Conservation (phyloP, 371 early-diverging fungal genomes). For the Saksenaea oblongispora region DNA sequence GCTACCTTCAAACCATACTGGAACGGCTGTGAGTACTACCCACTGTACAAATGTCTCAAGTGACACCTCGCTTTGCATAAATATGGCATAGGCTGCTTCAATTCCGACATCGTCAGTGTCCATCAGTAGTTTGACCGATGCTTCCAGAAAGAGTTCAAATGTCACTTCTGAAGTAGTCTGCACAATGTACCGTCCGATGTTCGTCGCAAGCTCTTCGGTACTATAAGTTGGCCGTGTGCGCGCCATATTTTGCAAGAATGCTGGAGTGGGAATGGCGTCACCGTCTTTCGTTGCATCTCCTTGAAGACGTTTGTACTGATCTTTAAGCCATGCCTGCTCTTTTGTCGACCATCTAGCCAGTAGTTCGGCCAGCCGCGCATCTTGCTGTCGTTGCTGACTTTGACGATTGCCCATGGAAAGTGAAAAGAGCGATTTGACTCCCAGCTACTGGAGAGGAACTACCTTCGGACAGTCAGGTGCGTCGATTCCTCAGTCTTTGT, state of each 20-base stretch:
- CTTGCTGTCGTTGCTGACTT: slow-evolving; percentile 7
- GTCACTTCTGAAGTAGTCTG: slow-evolving; percentile 1
- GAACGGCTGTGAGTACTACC: slow-evolving; percentile 24
- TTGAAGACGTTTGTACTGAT: slow-evolving; percentile 8
- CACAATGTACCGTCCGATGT: slow-evolving; percentile 2
- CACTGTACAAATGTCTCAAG: slow-evolving; percentile 26
- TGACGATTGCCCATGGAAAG: slow-evolving; percentile 20
- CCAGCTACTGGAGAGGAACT: no score
- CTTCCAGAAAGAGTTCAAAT: neutral
- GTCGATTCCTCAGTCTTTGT: no score
- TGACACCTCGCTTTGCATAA: slow-evolving; percentile 11
- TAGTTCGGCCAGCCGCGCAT: neutral
- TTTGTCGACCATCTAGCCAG: slow-evolving; percentile 8
- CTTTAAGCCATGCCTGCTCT: slow-evolving; percentile 15
- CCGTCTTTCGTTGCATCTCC: neutral
- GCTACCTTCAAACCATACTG: slow-evolving; percentile 33
- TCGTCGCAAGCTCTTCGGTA: neutral
- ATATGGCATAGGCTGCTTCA: slow-evolving; percentile 14
- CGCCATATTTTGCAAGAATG: neutral
- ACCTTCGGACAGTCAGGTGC: no score
- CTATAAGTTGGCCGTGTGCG: neutral
- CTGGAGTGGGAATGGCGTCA: neutral
- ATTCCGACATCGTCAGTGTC: neutral
- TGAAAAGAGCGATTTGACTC: neutral
- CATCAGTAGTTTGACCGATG: neutral